These are phyloP conservation scores for Schizonepeta tenuifolia DNA, from an alignment of 257 asterid genomes.

Conservation along the genomic window DNA sequence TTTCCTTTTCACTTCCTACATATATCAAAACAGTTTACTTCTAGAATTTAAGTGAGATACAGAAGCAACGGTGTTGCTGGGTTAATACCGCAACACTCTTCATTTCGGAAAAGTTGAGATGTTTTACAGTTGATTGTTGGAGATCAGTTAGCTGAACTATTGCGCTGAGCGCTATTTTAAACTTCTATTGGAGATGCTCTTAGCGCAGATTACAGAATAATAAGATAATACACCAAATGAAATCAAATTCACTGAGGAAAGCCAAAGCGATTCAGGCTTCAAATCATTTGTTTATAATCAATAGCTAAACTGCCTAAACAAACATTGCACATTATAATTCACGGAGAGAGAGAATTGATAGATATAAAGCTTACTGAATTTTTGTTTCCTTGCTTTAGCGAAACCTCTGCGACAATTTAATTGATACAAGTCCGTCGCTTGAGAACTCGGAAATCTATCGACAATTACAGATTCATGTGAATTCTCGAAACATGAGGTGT, in stretches of 20 bases:
- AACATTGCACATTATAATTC: slow-evolving; percentile 13
- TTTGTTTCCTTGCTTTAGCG: slow-evolving; percentile 76
- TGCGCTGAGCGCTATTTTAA: too few relatives aligned
- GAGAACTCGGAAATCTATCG: slow-evolving; percentile 31
- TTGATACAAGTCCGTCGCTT: slow-evolving; percentile 29
- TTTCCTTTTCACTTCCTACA: too few relatives aligned
- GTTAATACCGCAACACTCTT: too few relatives aligned
- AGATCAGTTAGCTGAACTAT: too few relatives aligned
- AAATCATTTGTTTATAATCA: too few relatives aligned
- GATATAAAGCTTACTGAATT: slow-evolving; percentile 37
- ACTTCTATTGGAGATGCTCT: too few relatives aligned
- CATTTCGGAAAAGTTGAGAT: too few relatives aligned
- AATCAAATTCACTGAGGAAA: neutral
- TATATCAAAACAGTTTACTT: too few relatives aligned
- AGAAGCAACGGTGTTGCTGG: too few relatives aligned
- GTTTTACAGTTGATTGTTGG: too few relatives aligned
- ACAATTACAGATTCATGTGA: slow-evolving; percentile 35
- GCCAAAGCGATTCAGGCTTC: neutral
- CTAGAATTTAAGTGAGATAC: too few relatives aligned
- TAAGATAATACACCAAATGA: neutral
- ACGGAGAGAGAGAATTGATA: neutral
- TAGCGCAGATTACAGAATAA: too few relatives aligned
- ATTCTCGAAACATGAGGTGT: slow-evolving; percentile 34
- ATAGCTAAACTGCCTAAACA: slow-evolving; percentile 9
- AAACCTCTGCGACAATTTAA: slow-evolving; percentile 57